A percentile compares a stretch with the other conserved stretches of the same genome.
phyloP scores from a whole-genome alignment of 169 alveolate genomes.

The Prorocentrum cordatum region DNA sequence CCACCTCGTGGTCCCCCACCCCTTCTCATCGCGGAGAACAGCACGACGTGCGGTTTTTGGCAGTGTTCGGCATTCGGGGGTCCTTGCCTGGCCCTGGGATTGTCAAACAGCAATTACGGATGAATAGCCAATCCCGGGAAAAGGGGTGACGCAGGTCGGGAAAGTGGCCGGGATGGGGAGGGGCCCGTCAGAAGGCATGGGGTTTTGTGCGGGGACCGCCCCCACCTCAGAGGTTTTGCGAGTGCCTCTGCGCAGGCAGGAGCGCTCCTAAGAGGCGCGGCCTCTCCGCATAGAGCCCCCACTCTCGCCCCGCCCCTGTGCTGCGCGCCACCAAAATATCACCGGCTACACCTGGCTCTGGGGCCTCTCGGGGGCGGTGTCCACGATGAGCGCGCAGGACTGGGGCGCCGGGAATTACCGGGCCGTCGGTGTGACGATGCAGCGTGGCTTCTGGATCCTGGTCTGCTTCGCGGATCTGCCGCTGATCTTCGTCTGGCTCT shows the following conservation, averaged over 20 bases:
- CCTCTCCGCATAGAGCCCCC: too few species aligned
- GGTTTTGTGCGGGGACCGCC: neutral
- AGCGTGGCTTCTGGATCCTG: conserved; percentile 1
- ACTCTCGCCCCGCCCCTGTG: too few species aligned
- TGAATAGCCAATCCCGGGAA: neutral
- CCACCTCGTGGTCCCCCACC: too few species aligned
- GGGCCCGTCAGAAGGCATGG: neutral
- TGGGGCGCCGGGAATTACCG: conserved; percentile 19
- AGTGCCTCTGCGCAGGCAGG: too few species aligned
- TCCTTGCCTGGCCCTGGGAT: too few species aligned
- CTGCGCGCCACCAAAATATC: neutral
- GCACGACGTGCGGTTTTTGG: neutral
- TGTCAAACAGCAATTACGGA: too few species aligned
- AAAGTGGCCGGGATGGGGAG: neutral
- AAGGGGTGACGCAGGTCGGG: neutral
- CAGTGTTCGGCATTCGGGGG: neutral
- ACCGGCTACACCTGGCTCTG: neutral
- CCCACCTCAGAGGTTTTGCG: neutral
- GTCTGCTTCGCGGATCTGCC: neutral
- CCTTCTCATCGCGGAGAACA: neutral
- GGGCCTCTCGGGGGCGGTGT: neutral
- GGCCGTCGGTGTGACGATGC: neutral
- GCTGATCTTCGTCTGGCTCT: neutral
- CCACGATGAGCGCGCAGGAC: neutral
- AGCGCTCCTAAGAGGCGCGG: too few species aligned